Base-by-base conservation (phyloP, 2,329 filamentous ascomycete genomes). In the Diaporthe destruens region DNA sequence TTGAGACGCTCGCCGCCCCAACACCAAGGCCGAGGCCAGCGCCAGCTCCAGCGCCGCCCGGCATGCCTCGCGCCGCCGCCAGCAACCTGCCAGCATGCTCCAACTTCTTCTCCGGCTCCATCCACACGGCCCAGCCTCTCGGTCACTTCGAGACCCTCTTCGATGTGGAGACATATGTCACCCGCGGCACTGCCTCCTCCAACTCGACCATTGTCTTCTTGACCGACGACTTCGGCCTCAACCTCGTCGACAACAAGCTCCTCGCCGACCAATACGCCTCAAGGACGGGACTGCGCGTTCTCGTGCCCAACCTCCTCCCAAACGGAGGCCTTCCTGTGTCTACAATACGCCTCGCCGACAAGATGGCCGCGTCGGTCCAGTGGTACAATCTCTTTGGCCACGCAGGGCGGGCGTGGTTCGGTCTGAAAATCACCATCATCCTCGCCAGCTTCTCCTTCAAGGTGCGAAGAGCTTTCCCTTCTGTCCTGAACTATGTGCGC, bases 401-500 rank as follows among this genome's bases (percentile, higher is more conserved):
- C n/a, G 61, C 55, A 9, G 23, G 20, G 3, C 73, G 71, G 12
- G 71, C 16, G 29, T 66, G 53, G 65, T 55, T 51, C 12, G 54
- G 51, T 2, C 20, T 67, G 23, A 47, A 59, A 25, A 47, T 71
- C 23, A 39, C 66, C 32, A 7, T 47, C 51, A 59, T 70, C 54
- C 57, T 73, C 36, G 8, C 69, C 2, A 44, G 71, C 51, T 70
- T 74, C 53, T 39, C 56, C 39, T 47, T 74, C 65, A 55, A 44
- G 36, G 71, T 65, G 39, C 66, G 71, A 16, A 72, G 76, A 72
- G 63, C 77, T 55, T 75, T 77, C 71, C 77, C 81, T 18, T 59
- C 78, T 44, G 73, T 84, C 57, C 69, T 78, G 53, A 42, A 75
- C 72, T 81, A 82, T 74, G 78, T 81, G 71, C 72, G 74, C 47